Evolutionary conservation across 768 basidiomycete species (phyloP).

Genomic region (Phlebiopsis flavidoalba): DNA sequence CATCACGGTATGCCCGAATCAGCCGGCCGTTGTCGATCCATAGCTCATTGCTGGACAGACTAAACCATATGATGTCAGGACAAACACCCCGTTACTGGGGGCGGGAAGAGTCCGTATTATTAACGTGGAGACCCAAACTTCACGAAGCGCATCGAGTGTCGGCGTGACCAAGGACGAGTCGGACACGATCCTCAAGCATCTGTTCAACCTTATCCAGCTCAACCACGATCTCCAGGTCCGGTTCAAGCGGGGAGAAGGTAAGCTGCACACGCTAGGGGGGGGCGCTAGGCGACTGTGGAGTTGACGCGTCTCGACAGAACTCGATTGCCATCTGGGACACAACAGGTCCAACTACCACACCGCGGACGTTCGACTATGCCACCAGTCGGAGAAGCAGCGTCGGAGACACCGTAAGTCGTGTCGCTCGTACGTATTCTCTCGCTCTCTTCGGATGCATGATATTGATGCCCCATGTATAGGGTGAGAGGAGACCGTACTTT

Average conservation of each 20-base stretch:
- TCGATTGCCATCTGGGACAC: conserved; percentile 22
- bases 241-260: conserved; percentile 29
- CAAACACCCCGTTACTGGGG: conserved; percentile 30
- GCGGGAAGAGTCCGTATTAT: conserved; percentile 29
- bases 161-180: conserved; percentile 29
- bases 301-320: not conserved
- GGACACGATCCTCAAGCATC: conserved; percentile 28
- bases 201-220: conserved; percentile 20
- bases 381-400: conserved; percentile 20
- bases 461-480: conserved; percentile 9
- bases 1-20: conserved; percentile 10
- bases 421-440: conserved; percentile 16
- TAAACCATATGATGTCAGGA: conserved; percentile 4
- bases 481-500: conserved; percentile 32
- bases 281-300: conserved; percentile 15
- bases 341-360: conserved; percentile 28
- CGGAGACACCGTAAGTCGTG: conserved; percentile 31
- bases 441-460: too few relatives aligned
- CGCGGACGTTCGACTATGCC: conserved; percentile 33
- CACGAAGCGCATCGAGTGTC: conserved; percentile 28
- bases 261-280: conserved; percentile 2
- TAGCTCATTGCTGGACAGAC: too few relatives aligned
- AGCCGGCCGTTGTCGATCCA: too few relatives aligned
- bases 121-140: conserved; percentile 29
- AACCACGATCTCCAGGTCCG: conserved; percentile 31